Evolutionary conservation across 202 grass and related monocot species (phyloP).

Genomic region (Thinopyrum obtusiflorum): DNA sequence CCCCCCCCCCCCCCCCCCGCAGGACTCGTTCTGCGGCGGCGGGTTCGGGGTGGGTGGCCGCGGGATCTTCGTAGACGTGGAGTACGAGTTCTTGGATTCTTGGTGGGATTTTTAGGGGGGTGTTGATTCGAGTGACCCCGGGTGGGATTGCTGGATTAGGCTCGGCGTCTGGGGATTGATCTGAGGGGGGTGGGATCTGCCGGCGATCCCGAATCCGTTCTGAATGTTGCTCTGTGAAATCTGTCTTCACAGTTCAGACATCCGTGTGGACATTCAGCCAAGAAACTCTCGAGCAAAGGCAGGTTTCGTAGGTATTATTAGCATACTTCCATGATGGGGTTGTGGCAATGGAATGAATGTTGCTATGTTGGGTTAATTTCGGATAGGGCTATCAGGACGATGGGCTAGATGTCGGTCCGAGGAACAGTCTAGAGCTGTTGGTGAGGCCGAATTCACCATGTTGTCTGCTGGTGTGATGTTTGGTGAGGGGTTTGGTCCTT

Average conservation of each 20-base stretch:
- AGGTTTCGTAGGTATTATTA: neutral
- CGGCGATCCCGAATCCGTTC: constrained; percentile 13
- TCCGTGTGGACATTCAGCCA: neutral
- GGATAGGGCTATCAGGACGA: neutral
- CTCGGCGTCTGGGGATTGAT: neutral
- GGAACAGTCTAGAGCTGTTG: neutral
- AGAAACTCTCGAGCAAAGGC: neutral
- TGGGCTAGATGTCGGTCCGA: neutral
- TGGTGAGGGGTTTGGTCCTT: constrained; percentile 17
- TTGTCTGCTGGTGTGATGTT: neutral
- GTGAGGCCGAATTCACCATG: neutral
- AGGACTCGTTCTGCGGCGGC: neutral
- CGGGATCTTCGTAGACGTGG: neutral
- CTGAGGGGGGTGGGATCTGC: neutral
- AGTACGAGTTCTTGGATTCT: neutral
- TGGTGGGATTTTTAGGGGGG: neutral
- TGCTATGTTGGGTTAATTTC: neutral
- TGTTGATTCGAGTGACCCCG: neutral
- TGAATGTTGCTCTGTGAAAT: neutral
- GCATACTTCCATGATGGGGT: neutral
- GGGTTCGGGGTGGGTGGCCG: neutral
- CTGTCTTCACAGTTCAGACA: neutral
- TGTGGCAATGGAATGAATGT: neutral
- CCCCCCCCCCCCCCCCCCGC: no score
- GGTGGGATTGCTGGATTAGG: neutral